Conservation (phyloP, 2,329 filamentous ascomycete species). For the Exophiala sp. region DNA sequence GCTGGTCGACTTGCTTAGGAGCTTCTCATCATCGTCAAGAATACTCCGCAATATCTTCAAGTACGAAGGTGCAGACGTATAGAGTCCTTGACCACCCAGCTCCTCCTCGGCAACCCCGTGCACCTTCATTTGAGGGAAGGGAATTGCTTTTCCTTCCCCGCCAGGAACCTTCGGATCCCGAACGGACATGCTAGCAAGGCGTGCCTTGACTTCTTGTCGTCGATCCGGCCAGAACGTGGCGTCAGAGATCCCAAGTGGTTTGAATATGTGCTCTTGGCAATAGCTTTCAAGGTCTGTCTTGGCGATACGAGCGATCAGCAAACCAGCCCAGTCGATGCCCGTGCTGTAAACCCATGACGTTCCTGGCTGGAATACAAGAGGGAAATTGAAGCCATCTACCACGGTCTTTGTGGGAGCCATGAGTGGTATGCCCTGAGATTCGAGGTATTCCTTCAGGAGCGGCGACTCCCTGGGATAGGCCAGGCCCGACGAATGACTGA, state of each 20-base stretch:
- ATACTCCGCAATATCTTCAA: not conserved
- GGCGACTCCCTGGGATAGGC: constrained; percentile 44
- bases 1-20: not conserved
- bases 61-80: not conserved
- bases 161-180: not conserved
- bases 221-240: not conserved
- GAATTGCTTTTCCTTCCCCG: not conserved
- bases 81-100: not conserved
- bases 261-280: constrained; percentile 47
- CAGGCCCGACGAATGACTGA: constrained; percentile 51
- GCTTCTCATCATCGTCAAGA: not conserved
- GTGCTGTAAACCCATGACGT: constrained; percentile 59
- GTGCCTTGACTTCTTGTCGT: not conserved
- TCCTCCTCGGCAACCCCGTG: not conserved
- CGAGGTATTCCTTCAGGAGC: constrained; percentile 39
- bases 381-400: constrained; percentile 34
- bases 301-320: constrained; percentile 44
- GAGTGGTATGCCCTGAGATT: not conserved
- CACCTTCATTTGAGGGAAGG: not conserved
- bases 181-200: not conserved
- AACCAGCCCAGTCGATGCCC: constrained; percentile 52
- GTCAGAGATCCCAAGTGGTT: constrained; percentile 25
- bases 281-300: constrained; percentile 46
- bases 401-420: not conserved
- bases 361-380: constrained; percentile 63